These are phyloP conservation scores for Harringtonia lauricola DNA, from an alignment of 2,329 filamentous ascomycete species.

Conservation along the genomic window DNA sequence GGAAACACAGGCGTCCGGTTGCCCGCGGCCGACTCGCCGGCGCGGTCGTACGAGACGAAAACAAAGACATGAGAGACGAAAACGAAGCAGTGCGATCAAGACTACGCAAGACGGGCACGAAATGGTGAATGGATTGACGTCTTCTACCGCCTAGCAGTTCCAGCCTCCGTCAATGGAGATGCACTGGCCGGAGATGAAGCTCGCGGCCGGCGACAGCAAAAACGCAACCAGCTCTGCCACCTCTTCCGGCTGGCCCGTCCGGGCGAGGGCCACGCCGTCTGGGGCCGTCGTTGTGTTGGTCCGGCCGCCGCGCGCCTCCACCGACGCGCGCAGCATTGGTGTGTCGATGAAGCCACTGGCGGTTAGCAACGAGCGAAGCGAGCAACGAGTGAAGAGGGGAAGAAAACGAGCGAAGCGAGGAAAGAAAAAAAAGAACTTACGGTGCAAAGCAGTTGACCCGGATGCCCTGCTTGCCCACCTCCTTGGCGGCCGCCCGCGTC, in stretches of 20 bases:
- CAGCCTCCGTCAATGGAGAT: constrained; percentile 6
- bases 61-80: too few species aligned
- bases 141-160: constrained; percentile 1
- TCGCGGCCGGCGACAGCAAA: constrained; percentile 1
- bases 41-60: too few species aligned
- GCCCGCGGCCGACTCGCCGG: too few species aligned
- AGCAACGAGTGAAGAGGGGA: too few species aligned
- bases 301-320: not conserved
- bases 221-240: constrained; percentile 33
- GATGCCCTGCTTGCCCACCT: constrained; percentile 30
- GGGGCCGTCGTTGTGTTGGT: not conserved
- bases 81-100: too few species aligned
- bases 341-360: constrained; percentile 4
- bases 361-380: too few species aligned
- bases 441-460: constrained; percentile 24
- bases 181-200: constrained; percentile 4
- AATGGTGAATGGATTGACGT: too few species aligned
- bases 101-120: too few species aligned
- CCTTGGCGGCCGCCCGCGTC: constrained; percentile 23
- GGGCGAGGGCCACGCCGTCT: constrained; percentile 3
- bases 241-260: constrained; percentile 36
- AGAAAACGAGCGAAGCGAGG: too few species aligned
- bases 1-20: too few species aligned
- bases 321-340: not conserved
- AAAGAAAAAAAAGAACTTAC: not conserved